These are phyloP conservation scores for Tephrocybe sp. DNA, from an alignment of 768 basidiomycete species.

Conservation along the genomic window DNA sequence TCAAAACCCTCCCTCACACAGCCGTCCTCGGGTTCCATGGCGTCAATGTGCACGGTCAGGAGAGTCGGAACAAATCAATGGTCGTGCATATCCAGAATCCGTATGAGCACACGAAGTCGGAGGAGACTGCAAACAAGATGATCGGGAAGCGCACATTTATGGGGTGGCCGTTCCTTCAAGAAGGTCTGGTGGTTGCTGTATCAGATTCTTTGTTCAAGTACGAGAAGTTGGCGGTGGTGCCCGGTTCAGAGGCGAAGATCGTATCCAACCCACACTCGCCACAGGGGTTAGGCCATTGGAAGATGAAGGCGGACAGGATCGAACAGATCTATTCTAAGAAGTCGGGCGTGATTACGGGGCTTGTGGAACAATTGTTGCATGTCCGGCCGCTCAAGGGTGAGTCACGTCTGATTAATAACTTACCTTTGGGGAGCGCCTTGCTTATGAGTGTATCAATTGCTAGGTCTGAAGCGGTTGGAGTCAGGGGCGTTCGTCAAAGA, in stretches of 20 bases:
- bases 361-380: conserved; percentile 80
- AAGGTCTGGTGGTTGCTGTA: conserved; percentile 83
- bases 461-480: conserved; percentile 89
- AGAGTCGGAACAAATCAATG: conserved; percentile 93
- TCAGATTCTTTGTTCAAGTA: conserved; percentile 89
- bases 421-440: too few relatives aligned
- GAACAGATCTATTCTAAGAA: conserved; percentile 88
- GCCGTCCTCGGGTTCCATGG: conserved; percentile 80
- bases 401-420: too few relatives aligned
- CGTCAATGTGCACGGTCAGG: conserved; percentile 91
- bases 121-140: conserved; percentile 73
- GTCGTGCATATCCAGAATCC: conserved; percentile 81
- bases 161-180: conserved; percentile 95
- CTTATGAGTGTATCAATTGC: too few relatives aligned
- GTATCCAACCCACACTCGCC: conserved; percentile 73
- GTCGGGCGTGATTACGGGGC: conserved; percentile 82
- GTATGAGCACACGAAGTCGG: conserved; percentile 63
- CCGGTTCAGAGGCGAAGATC: conserved; percentile 51
- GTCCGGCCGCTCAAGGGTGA: conserved; percentile 89
- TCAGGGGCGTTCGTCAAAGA: conserved; percentile 93
- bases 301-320: conserved; percentile 75
- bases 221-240: conserved; percentile 62
- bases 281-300: conserved; percentile 74
- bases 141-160: conserved; percentile 77
- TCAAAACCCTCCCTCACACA: conserved; percentile 83